A percentile compares a stretch with the other conserved stretches of the same genome.
These are phyloP conservation scores for Myriosclerotinia curreyana DNA, from an alignment of 2,329 filamentous ascomycete species.

Conservation along the genomic window DNA sequence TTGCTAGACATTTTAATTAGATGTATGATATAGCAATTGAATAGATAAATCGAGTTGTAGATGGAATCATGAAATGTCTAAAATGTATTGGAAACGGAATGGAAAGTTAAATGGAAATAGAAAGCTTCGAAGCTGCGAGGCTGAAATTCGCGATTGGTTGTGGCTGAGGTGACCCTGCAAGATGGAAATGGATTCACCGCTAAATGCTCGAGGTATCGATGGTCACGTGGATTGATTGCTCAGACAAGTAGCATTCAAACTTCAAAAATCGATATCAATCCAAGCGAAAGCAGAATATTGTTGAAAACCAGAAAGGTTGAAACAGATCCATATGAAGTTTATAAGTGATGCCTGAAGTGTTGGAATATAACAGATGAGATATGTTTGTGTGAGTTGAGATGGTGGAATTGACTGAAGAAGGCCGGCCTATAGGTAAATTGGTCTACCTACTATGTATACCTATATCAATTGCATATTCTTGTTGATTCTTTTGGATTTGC, in stretches of 20 bases:
- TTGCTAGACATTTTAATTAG: slow-evolving; percentile 59
- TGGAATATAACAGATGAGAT: background rate
- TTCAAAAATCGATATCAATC: background rate
- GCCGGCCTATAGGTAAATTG: too few species aligned
- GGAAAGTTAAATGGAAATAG: background rate
- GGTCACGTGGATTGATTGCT: too few species aligned
- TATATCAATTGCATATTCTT: background rate
- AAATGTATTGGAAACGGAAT: background rate
- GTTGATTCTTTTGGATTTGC: background rate
- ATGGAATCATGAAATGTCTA: background rate
- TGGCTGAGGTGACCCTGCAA: slow-evolving; percentile 8
- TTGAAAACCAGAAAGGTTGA: background rate
- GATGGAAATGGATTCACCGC: background rate
- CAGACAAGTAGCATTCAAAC: background rate
- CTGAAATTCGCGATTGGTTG: slow-evolving; percentile 25
- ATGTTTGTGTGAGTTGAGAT: background rate
- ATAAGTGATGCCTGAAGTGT: background rate
- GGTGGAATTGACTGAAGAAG: too few species aligned
- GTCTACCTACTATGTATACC: background rate
- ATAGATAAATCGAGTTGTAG: background rate
- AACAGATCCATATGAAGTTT: background rate
- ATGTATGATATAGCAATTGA: background rate
- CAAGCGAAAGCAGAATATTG: background rate
- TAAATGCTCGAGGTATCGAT: background rate
- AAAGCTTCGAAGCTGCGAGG: slow-evolving; percentile 27